phyloP scores from a whole-genome alignment of 2,329 filamentous ascomycete species.

The Ramularia endophylla region DNA sequence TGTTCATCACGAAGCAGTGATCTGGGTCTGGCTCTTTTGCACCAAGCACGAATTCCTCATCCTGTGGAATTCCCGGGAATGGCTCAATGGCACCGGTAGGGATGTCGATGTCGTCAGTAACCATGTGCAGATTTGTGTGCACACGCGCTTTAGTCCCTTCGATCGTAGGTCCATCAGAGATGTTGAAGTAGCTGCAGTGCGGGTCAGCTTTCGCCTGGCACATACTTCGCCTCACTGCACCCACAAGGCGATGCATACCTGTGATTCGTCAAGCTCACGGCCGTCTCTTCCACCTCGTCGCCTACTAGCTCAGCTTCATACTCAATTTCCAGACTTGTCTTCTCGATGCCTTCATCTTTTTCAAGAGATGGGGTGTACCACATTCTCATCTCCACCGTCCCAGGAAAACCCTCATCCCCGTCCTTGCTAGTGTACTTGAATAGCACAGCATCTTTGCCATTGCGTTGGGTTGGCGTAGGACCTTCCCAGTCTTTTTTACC shows the following conservation, averaged over 20 bases:
- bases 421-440: slow-evolving; percentile 61
- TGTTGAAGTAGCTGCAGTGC: slow-evolving; percentile 58
- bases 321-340: slow-evolving; percentile 73
- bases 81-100: slow-evolving; percentile 62
- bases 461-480: slow-evolving; percentile 52
- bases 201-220: slow-evolving; percentile 8
- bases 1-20: slow-evolving; percentile 79
- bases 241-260: slow-evolving; percentile 59
- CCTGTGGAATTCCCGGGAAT: slow-evolving; percentile 60
- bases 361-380: slow-evolving; percentile 73
- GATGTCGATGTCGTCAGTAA: slow-evolving; percentile 66
- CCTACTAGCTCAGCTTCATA: slow-evolving; percentile 77
- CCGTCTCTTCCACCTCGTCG: slow-evolving; percentile 76
- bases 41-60: slow-evolving; percentile 67
- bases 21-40: slow-evolving; percentile 69
- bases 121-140: slow-evolving; percentile 60
- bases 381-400: slow-evolving; percentile 70
- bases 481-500: slow-evolving; percentile 73
- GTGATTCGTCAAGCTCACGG: slow-evolving; percentile 92
- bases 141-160: slow-evolving; percentile 57
- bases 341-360: slow-evolving; percentile 53
- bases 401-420: slow-evolving; percentile 86
- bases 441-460: slow-evolving; percentile 40
- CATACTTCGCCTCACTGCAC: not conserved
- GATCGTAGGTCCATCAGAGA: slow-evolving; percentile 55